These are phyloP conservation scores for Metschnikowia drakensbergensis DNA, from an alignment of 805 yeast genomes.

Conservation along the genomic window DNA sequence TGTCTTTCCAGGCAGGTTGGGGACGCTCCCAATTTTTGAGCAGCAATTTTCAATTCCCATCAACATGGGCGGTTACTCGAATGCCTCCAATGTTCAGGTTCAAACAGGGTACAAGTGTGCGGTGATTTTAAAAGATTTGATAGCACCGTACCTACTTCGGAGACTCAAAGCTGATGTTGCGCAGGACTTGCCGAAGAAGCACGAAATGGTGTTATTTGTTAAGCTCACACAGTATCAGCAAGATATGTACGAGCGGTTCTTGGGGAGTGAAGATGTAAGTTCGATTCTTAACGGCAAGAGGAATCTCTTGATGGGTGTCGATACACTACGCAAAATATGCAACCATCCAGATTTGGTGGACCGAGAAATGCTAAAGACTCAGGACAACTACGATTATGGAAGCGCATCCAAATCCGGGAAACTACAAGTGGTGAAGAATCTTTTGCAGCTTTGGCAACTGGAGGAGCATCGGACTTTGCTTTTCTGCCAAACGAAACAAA, in stretches of 20 bases:
- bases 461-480: conserved; percentile 77
- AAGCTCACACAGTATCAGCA: conserved; percentile 75
- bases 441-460: conserved; percentile 69
- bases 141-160: conserved; percentile 83
- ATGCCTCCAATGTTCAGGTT: conserved; percentile 92
- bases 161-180: conserved; percentile 94
- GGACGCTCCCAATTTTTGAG: conserved; percentile 92
- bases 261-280: conserved; percentile 69
- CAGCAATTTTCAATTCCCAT: conserved; percentile 90
- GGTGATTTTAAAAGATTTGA: conserved; percentile 78
- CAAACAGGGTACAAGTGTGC: conserved; percentile 97
- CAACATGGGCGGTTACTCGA: conserved; percentile 96
- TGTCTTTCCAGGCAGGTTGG: conserved; percentile 89
- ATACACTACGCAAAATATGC: conserved; percentile 84
- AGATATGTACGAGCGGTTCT: conserved; percentile 66
- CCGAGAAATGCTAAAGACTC: conserved; percentile 34
- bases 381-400: conserved; percentile 45
- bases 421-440: conserved; percentile 78
- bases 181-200: conserved; percentile 86
- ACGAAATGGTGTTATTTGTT: conserved; percentile 92
- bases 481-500: conserved; percentile 92
- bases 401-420: conserved; percentile 73
- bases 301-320: conserved; percentile 86
- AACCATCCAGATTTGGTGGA: conserved; percentile 89
- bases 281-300: conserved; percentile 72